Evolutionary conservation across 805 yeast species (phyloP), one percentile per base, ranked within the genome.

Genomic region (Candida khao-thaluensis): DNA sequence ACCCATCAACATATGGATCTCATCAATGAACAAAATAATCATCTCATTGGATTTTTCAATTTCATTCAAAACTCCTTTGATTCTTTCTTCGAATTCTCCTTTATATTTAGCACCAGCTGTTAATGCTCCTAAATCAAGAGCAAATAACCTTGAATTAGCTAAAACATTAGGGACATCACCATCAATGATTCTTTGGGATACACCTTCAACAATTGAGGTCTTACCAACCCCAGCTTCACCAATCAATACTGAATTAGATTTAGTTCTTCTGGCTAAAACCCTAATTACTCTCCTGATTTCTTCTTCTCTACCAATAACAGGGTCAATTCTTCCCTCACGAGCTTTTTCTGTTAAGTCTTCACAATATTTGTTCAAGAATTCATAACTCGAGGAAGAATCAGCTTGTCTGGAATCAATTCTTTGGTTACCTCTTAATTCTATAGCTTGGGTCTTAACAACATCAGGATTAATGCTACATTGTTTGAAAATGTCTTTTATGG

Each of bases 181-280:
- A 56, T 93, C 97, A 44, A 93, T 81, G 47, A 93, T 88, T 67
- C 99, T 77, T 66, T 91, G 98, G 9, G 99, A 98, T 41, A 93
- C 97, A 55, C 98, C 99, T 69, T 93, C 99, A 37, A 93, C 96
- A 53, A 93, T 91, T 21, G 95, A 86, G 26, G 99, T 93, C 69
- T 93, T 93, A 74, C 99, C 99, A 38, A 93, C 97, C 79, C 99
- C 99, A 29, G 99, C 96, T 56, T 93, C 99, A 74, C 99, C 99
- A 54, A 93, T 89, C 44, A 93, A 69, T 53, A 95, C 93, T 11
- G 98, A 96, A 59, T 93, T 93, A 5, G 97, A 90, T 66, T 93
- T 93, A 29, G 95, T 86, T 68, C 99, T 81, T 69, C 99, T 83
- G n/a, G 99, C 90, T 44, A 93, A 73, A 3, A 93, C 96, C 45